These are phyloP conservation scores for Hydrangea macrophylla DNA, from an alignment of 148 eudicot genomes.

Conservation along the genomic window DNA sequence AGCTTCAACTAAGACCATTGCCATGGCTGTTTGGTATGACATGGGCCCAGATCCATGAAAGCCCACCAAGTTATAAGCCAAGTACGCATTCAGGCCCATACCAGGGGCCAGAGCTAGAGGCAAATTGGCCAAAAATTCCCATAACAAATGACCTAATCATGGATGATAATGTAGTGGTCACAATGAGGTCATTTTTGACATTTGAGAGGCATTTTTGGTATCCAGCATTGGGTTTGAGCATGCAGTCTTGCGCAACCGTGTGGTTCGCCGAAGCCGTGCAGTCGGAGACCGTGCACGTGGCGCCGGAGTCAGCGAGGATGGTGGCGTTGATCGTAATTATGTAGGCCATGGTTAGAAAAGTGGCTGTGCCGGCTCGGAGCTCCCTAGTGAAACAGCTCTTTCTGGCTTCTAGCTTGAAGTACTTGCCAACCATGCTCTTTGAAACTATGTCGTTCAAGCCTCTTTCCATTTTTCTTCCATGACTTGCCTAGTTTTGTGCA, in stretches of 20 bases:
- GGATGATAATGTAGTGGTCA: conserved; percentile 60
- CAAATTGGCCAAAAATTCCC: conserved; percentile 80
- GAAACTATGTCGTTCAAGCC: conserved; percentile 39
- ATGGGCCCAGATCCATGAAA: conserved; percentile 78
- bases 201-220: conserved; percentile 53
- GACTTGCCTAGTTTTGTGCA: conserved; percentile 22
- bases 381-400: conserved; percentile 61
- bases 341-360: conserved; percentile 82
- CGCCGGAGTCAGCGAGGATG: conserved; percentile 75
- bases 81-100: conserved; percentile 78
- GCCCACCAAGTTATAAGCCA: conserved; percentile 83
- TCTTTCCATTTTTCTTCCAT: conserved; percentile 36
- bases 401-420: conserved; percentile 71
- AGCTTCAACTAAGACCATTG: conserved; percentile 39
- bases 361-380: conserved; percentile 75
- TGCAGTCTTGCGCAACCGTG: conserved; percentile 30
- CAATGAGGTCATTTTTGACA: conserved; percentile 65
- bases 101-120: conserved; percentile 86
- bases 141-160: conserved; percentile 74
- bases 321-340: conserved; percentile 79
- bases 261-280: conserved; percentile 27
- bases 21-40: conserved; percentile 68
- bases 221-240: conserved; percentile 32
- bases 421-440: conserved; percentile 50
- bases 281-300: conserved; percentile 45